Base-by-base conservation (phyloP, 331 rosid genomes). In the Quercus phellos region DNA sequence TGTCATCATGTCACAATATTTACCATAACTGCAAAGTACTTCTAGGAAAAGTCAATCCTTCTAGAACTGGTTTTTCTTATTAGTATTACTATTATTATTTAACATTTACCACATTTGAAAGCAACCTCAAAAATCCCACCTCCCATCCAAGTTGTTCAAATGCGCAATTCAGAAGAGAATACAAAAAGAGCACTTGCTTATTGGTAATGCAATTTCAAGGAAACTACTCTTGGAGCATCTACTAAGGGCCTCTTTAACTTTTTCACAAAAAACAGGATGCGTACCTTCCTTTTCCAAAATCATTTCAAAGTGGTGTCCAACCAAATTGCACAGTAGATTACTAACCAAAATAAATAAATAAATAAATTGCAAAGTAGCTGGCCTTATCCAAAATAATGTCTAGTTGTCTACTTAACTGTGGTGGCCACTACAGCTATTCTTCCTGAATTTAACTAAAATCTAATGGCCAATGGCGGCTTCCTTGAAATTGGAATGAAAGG, bases 171-270 rank as follows among this genome's bases (percentile, higher is more conserved):
- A 12, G 42, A 6, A 51, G 30, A 27, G 17, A 66, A 73, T 22
- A 59, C 9, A 42, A 53, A 76, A 32, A 71, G 54, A 27, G 9
- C 24, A 38, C 32, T 6, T 46, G 68, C 22, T 4, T 35, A 29
- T 18, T 60, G 43, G 35, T 22, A 50, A 51, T 2, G 63, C 42
- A 63, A 35, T 63, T 50, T 64, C 74, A 32, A 35, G 55, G 75
- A 55, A 79, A 66, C 16, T 67, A 55, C 53, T 69, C 38, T 54
- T 32, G 29, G 61, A 72, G 69, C 30, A 68, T 53, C 30, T 51
- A 51, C 34, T 56, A 46, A 56, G 72, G 58, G 70, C 72, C 42
- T 26, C 35, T 50, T 54, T 67, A 43, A n/a, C 72, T 42, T 76
- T 69, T 77, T 68, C 42, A 38, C 64, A 68, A 29, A 55, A 32